phyloP scores from a whole-genome alignment of 768 basidiomycete genomes.

The Suillus subluteus region DNA sequence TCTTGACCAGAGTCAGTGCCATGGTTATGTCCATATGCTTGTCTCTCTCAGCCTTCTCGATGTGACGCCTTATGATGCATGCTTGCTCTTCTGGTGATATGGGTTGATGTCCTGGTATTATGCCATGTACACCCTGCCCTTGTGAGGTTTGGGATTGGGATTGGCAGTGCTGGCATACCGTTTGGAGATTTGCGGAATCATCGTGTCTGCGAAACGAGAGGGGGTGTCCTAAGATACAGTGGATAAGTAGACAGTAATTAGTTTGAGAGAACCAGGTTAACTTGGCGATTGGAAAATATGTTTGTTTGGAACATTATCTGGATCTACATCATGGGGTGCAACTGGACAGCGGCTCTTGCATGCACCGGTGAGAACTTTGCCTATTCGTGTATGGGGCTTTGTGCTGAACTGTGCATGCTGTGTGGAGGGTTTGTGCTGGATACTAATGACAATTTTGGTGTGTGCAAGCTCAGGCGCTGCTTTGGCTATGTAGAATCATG shows the following conservation, averaged over 20 bases:
- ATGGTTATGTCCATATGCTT: slow-evolving; percentile 43
- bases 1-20: slow-evolving; percentile 39
- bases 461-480: too few species aligned
- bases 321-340: too few species aligned
- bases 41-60: slow-evolving; percentile 45
- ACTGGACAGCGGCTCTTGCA: too few species aligned
- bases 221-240: too few species aligned
- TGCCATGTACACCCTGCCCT: not conserved
- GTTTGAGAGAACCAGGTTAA: not conserved
- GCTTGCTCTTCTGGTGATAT: slow-evolving; percentile 27
- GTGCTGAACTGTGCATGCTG: too few species aligned
- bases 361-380: too few species aligned
- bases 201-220: not conserved
- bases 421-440: too few species aligned
- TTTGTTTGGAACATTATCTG: not conserved
- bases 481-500: too few species aligned
- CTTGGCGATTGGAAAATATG: not conserved
- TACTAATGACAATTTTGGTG: too few species aligned
- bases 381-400: too few species aligned
- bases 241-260: not conserved
- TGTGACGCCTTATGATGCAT: slow-evolving; percentile 26
- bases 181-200: slow-evolving; percentile 12
- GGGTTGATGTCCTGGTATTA: slow-evolving; percentile 16
- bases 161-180: slow-evolving; percentile 13
- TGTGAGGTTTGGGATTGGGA: slow-evolving; percentile 1